Conservation (phyloP, 108 stramenopile genomes). For the Skeletonema costatum region DNA sequence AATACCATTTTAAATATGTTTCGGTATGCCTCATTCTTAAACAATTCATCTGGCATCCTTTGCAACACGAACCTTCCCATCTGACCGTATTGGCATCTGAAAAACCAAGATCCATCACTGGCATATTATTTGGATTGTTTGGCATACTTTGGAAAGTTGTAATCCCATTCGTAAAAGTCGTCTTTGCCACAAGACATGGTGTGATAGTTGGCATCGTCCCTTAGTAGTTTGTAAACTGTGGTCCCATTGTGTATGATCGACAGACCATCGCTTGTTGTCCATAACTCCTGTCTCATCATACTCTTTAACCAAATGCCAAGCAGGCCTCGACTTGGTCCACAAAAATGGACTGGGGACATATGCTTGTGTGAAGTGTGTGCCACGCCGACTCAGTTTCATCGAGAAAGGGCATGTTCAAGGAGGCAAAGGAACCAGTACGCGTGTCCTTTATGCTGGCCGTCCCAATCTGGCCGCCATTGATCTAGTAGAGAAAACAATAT, state of each 20-base stretch:
- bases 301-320: conserved; percentile 32
- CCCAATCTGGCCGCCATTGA: conserved; percentile 47
- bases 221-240: conserved; percentile 26
- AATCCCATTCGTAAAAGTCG: conserved; percentile 21
- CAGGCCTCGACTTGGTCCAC: conserved; percentile 32
- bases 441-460: conserved; percentile 6
- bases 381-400: background rate
- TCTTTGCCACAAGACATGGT: conserved; percentile 35
- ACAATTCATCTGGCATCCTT: conserved; percentile 2
- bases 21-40: conserved; percentile 28
- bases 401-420: conserved; percentile 21
- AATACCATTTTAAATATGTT: conserved; percentile 13
- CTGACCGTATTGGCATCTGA: conserved; percentile 18
- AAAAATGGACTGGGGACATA: conserved; percentile 38
- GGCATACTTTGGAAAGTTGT: conserved; percentile 17
- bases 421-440: conserved; percentile 9
- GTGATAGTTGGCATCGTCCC: conserved; percentile 27
- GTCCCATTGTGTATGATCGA: conserved; percentile 10
- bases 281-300: conserved; percentile 19
- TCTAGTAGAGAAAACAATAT: conserved; percentile 30
- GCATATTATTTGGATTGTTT: background rate
- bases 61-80: conserved; percentile 24
- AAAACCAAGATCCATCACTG: conserved; percentile 27
- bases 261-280: conserved; percentile 16
- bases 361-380: conserved; percentile 34